Evolutionary conservation across 805 yeast genomes (phyloP), one percentile per base, ranked within the genome.

Genomic region (Monosporozyma unispora): DNA sequence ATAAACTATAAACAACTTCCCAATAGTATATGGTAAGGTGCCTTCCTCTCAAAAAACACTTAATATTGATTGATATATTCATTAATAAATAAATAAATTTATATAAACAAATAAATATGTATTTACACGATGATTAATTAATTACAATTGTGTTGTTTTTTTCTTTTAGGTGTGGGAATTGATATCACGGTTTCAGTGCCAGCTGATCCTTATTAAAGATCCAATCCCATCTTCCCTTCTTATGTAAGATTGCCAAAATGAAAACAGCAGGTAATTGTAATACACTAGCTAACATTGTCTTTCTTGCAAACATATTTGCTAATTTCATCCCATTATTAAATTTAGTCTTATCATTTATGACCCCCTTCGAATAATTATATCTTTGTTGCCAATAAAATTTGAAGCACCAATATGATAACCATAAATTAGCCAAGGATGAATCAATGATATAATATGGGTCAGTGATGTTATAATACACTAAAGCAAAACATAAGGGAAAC

Each of bases 181-280:
- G 35, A 4, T 31, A 4, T 44, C 22, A 23, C 19, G 31, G 31
- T 14, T 45, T 45, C 31, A 37, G 18, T 11, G 22, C 42, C 16
- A 39, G 27, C 25, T 21, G 27, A 21, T 39, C 42, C 16, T 12
- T 39, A 19, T 43, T 31, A 11, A 19, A 72, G 23, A 82, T 58
- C 73, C 86, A 75, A 62, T 89, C 96, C 97, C 97, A 91, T 63
- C 89, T 88, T 5, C 96, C 96, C 64, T 83, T 83, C 68, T 93
- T 93, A 67, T 93, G 98, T 47, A 93, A 65, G 89, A 93, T 91
- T 1, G 98, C 97, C 52, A 93, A 70, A 18, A 89, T 83, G 48
- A 93, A 70, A 14, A 95, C 84, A 0, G 85, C 90, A 0, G 99
- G 99, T 44, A 93, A 70, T 58, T 93, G 98, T 81, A 91, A 80